phyloP scores from a whole-genome alignment of 2,329 filamentous ascomycete genomes.

The Cladophialophora carrionii region DNA sequence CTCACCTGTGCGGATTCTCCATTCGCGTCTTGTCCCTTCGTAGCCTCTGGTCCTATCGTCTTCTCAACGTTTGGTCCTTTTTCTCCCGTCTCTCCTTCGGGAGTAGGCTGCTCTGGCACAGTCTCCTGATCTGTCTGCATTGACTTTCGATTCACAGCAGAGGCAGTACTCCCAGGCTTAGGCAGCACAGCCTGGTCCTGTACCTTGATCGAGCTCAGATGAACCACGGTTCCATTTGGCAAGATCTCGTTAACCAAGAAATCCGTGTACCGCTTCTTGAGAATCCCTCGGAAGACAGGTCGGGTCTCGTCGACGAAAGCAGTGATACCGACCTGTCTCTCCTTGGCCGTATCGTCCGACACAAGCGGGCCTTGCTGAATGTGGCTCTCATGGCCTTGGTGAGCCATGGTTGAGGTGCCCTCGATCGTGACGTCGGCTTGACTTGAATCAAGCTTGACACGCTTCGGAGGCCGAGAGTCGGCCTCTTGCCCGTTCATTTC shows the following conservation, averaged over 20 bases:
- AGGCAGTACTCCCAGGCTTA: not conserved
- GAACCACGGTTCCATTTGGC: constrained; percentile 73
- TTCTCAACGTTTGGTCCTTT: not conserved
- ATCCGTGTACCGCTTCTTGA: constrained; percentile 83
- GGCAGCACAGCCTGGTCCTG: constrained; percentile 36
- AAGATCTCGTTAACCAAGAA: constrained; percentile 90
- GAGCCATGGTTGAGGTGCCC: not conserved
- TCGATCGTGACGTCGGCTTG: not conserved
- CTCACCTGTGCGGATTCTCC: constrained; percentile 4
- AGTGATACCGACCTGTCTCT: constrained; percentile 63
- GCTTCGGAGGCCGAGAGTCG: constrained; percentile 30
- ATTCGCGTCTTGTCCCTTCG: not conserved
- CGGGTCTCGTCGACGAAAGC: constrained; percentile 63
- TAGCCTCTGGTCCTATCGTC: not conserved
- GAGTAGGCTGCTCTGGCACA: not conserved
- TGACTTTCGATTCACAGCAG: not conserved
- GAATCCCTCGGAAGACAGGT: constrained; percentile 63
- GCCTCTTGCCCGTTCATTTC: constrained; percentile 10
- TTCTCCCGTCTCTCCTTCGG: not conserved
- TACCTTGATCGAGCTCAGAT: constrained; percentile 58
- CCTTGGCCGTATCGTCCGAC: constrained; percentile 40
- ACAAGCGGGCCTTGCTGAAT: not conserved
- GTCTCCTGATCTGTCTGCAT: not conserved
- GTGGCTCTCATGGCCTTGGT: not conserved
- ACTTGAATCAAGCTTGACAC: constrained; percentile 35